phyloP scores from a whole-genome alignment of 768 basidiomycete species.

The Punctularia strigosozonata region DNA sequence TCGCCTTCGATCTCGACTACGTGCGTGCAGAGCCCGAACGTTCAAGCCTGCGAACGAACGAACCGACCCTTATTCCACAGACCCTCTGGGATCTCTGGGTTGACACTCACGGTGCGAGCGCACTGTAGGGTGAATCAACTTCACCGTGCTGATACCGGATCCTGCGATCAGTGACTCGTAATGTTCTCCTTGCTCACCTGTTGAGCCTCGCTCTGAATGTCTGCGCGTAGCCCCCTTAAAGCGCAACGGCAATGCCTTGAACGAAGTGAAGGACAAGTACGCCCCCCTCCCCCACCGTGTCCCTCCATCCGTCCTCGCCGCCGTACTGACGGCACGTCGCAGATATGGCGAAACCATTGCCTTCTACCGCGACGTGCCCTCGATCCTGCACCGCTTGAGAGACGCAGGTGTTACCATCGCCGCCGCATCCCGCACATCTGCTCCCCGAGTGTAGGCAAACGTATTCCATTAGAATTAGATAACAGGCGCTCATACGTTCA shows the following conservation, averaged over 20 bases:
- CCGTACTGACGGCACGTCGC: not conserved
- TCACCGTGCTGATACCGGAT: no score
- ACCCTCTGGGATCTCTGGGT: constrained; percentile 86
- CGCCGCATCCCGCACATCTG: constrained; percentile 63
- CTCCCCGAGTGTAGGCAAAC: constrained; percentile 49
- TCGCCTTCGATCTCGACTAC: constrained; percentile 80
- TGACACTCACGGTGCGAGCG: constrained; percentile 62
- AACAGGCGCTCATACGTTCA: no score
- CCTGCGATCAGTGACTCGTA: no score
- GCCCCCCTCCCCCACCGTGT: not conserved
- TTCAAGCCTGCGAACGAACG: constrained; percentile 3
- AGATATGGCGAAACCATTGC: constrained; percentile 45
- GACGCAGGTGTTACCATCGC: constrained; percentile 42
- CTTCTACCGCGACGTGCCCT: constrained; percentile 71
- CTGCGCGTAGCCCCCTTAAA: constrained; percentile 37
- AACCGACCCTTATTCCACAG: constrained; percentile 50
- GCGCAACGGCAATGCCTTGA: constrained; percentile 30
- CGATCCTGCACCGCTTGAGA: constrained; percentile 51
- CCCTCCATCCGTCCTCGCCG: not conserved
- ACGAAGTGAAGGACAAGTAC: constrained; percentile 41
- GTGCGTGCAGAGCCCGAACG: constrained; percentile 9
- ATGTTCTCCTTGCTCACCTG: no score
- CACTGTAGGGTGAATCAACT: not conserved
- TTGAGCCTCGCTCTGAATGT: no score
- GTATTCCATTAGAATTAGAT: not conserved